Evolutionary conservation across 1,284 basidiomycete species (phyloP).

Genomic region (Pseudozyma thailandica): DNA sequence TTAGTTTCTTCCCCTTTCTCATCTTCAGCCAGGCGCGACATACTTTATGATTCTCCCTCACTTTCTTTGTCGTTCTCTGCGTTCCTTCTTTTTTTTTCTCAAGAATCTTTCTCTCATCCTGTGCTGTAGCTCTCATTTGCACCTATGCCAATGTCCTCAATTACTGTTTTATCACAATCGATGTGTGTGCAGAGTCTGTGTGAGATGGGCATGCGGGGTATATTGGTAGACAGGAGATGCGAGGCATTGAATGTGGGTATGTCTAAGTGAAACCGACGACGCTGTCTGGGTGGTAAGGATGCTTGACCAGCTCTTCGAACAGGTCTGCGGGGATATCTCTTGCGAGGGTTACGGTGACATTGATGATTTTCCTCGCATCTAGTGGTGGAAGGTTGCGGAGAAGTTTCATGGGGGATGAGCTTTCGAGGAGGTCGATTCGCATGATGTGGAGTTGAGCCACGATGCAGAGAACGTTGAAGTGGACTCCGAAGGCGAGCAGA

Average conservation of each 20-base stretch:
- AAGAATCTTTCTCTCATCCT: slow-evolving; percentile 14
- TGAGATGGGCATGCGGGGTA: too few species aligned
- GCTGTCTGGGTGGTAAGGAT: slow-evolving; percentile 48
- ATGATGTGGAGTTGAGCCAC: slow-evolving; percentile 93
- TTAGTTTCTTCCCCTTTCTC: slow-evolving; percentile 4
- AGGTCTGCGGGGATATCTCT: slow-evolving; percentile 81
- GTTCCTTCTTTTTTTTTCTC: slow-evolving; percentile 2
- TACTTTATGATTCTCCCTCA: not conserved
- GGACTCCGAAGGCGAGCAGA: slow-evolving; percentile 91
- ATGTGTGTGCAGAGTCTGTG: not conserved
- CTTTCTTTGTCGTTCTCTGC: not conserved
- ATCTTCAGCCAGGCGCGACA: slow-evolving; percentile 7
- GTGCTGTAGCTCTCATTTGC: slow-evolving; percentile 45
- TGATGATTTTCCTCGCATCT: slow-evolving; percentile 85
- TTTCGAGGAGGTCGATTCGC: slow-evolving; percentile 85
- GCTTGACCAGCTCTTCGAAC: slow-evolving; percentile 54
- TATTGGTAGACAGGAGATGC: not conserved
- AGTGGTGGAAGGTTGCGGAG: slow-evolving; percentile 93
- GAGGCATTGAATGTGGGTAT: not conserved
- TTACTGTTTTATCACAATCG: slow-evolving; percentile 11
- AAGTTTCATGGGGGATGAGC: slow-evolving; percentile 90
- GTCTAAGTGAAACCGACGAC: slow-evolving; percentile 18
- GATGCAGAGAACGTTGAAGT: slow-evolving; percentile 93
- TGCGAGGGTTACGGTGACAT: slow-evolving; percentile 90
- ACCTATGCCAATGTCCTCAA: slow-evolving; percentile 17